Conservation (phyloP, 352 stramenopile genomes). For the Phytophthora cryptogea region DNA sequence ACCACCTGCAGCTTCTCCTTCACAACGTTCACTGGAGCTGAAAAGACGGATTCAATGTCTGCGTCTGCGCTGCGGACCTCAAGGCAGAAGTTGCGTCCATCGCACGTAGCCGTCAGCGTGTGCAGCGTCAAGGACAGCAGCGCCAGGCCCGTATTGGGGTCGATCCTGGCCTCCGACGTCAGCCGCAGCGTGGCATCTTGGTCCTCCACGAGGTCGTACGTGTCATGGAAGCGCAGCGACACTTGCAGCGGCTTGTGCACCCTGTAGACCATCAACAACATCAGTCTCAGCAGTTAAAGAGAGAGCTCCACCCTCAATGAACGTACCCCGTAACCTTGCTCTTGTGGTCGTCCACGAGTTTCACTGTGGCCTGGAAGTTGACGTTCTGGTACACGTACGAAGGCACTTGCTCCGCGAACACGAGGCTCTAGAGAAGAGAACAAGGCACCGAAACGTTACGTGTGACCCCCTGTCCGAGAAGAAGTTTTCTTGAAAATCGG, state of each 20-base stretch:
- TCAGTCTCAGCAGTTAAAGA: background rate
- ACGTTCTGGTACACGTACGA: slow-evolving; percentile 70
- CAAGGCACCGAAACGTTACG: background rate
- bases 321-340: slow-evolving; percentile 54
- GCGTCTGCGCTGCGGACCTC: slow-evolving; percentile 57
- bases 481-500: slow-evolving; percentile 5
- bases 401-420: slow-evolving; percentile 57
- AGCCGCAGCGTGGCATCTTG: slow-evolving; percentile 51
- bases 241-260: slow-evolving; percentile 52
- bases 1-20: slow-evolving; percentile 81
- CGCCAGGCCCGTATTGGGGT: slow-evolving; percentile 48
- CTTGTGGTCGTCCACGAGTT: slow-evolving; percentile 69
- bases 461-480: slow-evolving; percentile 13
- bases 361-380: slow-evolving; percentile 58
- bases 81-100: slow-evolving; percentile 71
- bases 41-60: slow-evolving; percentile 70
- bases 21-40: slow-evolving; percentile 61
- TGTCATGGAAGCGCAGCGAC: slow-evolving; percentile 74
- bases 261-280: slow-evolving; percentile 17
- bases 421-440: slow-evolving; percentile 44
- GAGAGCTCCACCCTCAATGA: background rate
- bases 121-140: slow-evolving; percentile 52
- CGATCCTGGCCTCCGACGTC: slow-evolving; percentile 26
- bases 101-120: slow-evolving; percentile 55
- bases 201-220: slow-evolving; percentile 72